These are phyloP conservation scores for Prosopis cineraria DNA, from an alignment of 306 rosid species.

Conservation along the genomic window DNA sequence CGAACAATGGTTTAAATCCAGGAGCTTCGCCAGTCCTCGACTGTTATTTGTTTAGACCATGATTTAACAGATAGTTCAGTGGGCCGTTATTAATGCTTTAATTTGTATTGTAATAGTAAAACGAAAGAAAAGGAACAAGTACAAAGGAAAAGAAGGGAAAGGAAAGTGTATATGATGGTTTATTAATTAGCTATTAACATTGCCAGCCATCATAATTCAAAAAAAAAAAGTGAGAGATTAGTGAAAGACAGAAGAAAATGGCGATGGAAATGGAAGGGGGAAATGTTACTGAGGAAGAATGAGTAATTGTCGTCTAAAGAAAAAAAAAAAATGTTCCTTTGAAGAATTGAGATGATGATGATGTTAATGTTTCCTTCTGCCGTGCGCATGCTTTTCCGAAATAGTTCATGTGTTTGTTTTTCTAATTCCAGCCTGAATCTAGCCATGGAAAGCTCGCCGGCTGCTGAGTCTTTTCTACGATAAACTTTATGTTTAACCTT, in stretches of 20 bases:
- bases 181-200: too few species aligned
- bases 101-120: too few species aligned
- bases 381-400: not conserved
- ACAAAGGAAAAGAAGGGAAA: too few species aligned
- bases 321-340: too few species aligned
- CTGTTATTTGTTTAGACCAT: not conserved
- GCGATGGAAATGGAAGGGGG: not conserved
- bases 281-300: not conserved
- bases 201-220: too few species aligned
- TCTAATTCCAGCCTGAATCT: not conserved
- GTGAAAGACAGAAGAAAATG: not conserved
- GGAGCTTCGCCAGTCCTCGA: not conserved
- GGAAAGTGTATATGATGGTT: too few species aligned
- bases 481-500: not conserved
- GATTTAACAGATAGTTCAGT: not conserved
- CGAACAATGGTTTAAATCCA: not conserved
- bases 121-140: too few species aligned
- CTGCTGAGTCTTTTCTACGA: not conserved
- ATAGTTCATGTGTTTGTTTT: not conserved
- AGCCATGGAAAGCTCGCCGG: not conserved
- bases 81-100: not conserved
- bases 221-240: too few species aligned
- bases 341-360: not conserved
- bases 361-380: not conserved
- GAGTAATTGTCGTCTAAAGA: too few species aligned